A percentile compares a stretch with the other conserved stretches of the same genome.
Evolutionary conservation across 2,329 filamentous ascomycete species (phyloP).

Genomic region (Paecilomyces sp.): DNA sequence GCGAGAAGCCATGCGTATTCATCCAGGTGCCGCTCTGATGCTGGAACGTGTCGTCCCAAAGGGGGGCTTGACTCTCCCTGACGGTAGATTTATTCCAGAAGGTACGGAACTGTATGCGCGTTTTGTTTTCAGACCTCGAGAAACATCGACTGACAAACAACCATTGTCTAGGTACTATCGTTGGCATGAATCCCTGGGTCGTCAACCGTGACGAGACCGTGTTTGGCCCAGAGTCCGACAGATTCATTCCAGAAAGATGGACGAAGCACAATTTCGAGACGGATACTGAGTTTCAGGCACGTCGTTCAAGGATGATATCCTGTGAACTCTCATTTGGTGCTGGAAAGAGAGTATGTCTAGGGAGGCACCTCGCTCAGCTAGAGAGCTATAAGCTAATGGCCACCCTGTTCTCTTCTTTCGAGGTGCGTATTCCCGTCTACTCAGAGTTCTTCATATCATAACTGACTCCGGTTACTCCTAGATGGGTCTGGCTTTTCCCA

Average conservation of each 20-base stretch:
- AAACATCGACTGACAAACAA: neutral
- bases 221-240: slow-evolving; percentile 15
- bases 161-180: slow-evolving; percentile 10
- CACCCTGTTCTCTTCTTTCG: neutral
- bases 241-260: slow-evolving; percentile 17
- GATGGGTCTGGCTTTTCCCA: slow-evolving; percentile 29
- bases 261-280: slow-evolving; percentile 3
- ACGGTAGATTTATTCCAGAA: slow-evolving; percentile 9
- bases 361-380: slow-evolving; percentile 1
- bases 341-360: neutral
- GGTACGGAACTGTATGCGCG: neutral
- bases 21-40: slow-evolving; percentile 7
- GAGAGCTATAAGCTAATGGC: slow-evolving; percentile 4
- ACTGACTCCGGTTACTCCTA: slow-evolving; percentile 3
- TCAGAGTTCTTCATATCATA: neutral
- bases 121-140: neutral
- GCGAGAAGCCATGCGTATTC: slow-evolving; percentile 9
- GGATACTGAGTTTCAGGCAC: neutral
- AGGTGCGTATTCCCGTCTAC: neutral
- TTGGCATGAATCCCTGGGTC: slow-evolving; percentile 20
- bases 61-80: slow-evolving; percentile 4
- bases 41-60: slow-evolving; percentile 9
- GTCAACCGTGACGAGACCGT: slow-evolving; percentile 12
- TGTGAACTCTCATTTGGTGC: neutral
- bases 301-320: slow-evolving; percentile 1